Percentiles rank a stretch among this genome's conserved stretches.
Evolutionary conservation across 1,284 basidiomycete genomes (phyloP).

Genomic region (Cryptococcus deneoformans): DNA sequence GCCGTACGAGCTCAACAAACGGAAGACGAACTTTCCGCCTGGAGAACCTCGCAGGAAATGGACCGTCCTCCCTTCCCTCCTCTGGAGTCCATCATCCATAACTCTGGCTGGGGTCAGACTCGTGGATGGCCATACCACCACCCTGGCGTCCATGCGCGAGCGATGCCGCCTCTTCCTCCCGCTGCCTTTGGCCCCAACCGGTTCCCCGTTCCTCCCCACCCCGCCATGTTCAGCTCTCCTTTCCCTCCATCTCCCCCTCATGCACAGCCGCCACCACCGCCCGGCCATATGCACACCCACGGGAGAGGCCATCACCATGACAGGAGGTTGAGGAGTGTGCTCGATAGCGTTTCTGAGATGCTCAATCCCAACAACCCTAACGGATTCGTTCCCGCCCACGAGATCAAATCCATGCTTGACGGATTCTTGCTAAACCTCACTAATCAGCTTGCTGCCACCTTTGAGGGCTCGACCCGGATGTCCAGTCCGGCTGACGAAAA

Average conservation of each 20-base stretch:
- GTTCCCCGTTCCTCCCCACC: slow-evolving; percentile 6
- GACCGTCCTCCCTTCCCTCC: slow-evolving; percentile 32
- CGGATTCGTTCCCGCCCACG: slow-evolving; percentile 29
- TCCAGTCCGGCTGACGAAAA: background rate
- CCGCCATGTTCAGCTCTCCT: slow-evolving; percentile 1
- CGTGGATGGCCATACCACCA: slow-evolving; percentile 2
- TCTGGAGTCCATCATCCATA: slow-evolving; percentile 30
- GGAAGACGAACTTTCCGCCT: slow-evolving; percentile 38
- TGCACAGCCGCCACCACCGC: background rate
- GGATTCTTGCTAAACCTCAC: slow-evolving; percentile 45
- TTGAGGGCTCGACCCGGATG: slow-evolving; percentile 28
- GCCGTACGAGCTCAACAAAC: slow-evolving; percentile 22
- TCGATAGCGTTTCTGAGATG: slow-evolving; percentile 26
- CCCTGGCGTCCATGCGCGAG: slow-evolving; percentile 5
- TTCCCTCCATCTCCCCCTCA: background rate
- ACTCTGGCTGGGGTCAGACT: background rate
- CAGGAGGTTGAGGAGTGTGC: background rate
- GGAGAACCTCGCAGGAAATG: slow-evolving; percentile 27
- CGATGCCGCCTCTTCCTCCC: slow-evolving; percentile 8
- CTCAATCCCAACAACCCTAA: slow-evolving; percentile 17
- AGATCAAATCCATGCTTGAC: slow-evolving; percentile 45
- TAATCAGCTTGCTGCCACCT: slow-evolving; percentile 43
- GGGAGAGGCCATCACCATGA: background rate
- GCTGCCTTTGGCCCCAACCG: slow-evolving; percentile 7
- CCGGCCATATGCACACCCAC: background rate